Evolutionary conservation across 140 eudicot species (phyloP), one percentile per base, ranked within the genome.

Genomic region (Stevia rebaudiana): DNA sequence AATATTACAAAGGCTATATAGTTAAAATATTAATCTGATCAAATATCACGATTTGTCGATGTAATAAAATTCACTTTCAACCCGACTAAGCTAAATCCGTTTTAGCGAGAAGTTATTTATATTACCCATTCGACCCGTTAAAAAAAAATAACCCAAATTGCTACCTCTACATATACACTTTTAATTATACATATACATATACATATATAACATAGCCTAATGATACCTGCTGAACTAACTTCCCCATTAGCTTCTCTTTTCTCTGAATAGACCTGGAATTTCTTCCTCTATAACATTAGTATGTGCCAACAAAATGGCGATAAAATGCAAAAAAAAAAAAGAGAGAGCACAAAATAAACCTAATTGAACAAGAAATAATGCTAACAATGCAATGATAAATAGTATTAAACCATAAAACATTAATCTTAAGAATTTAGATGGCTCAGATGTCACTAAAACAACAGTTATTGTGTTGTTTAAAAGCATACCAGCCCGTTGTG

Each of bases 401-500:
- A 0, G 44, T n/a, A 25, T 23, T 30, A 33, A 69, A 31, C 12
- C 59, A 23, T 33, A 33, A 3, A 69, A 8, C 1, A 28, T 28
- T 8, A 24, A 33, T 33, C 35, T 11, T n/a, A 40, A 23, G 31
- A 70, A n/a, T n/a, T 70, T 47, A 60, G 51, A 61, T 23, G 33
- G 4, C 4, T 66, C 5, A 4, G 5, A 5, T 31, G 22, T 15
- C 37, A 31, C 48, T 16, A 54, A 22, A 18, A 19, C 6, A 30
- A 16, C 17, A 44, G 68, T 17, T 11, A 62, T 16, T n/a, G 49
- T 67, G 66, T 62, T 39, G 50, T 62, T 24, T 51, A 52, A 62
- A 67, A 24, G 71, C 90, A 78, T 76, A 88, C 96, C 81, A 12
- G 49, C 68, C 71, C 79, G 36, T 76, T 77, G 33, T 40, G 30